These are phyloP conservation scores for Trametes elegans DNA, from an alignment of 768 basidiomycete species.

Conservation along the genomic window DNA sequence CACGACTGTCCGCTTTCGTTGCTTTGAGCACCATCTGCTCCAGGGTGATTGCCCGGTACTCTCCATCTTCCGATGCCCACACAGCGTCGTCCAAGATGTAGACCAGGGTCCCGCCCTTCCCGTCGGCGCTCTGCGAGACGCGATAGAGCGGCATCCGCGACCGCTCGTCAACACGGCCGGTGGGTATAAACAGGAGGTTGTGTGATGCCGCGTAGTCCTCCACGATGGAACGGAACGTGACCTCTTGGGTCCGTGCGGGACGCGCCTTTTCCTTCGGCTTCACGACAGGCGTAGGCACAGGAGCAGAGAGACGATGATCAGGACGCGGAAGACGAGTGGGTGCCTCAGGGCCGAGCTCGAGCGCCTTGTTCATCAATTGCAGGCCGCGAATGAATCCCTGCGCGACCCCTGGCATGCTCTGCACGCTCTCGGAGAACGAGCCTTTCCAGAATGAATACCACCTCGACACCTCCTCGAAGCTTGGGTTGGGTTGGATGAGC, in stretches of 20 bases:
- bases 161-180: constrained; percentile 77
- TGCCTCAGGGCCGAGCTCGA: constrained; percentile 80
- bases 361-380: constrained; percentile 92
- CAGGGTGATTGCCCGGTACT: constrained; percentile 75
- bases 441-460: constrained; percentile 94
- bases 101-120: constrained; percentile 82
- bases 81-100: constrained; percentile 94
- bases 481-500: constrained; percentile 87
- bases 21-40: constrained; percentile 86
- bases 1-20: constrained; percentile 18
- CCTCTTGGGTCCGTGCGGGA: constrained; percentile 66
- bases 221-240: constrained; percentile 91
- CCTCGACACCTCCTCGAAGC: constrained; percentile 87
- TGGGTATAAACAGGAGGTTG: constrained; percentile 87
- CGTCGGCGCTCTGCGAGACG: constrained; percentile 74
- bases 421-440: constrained; percentile 69
- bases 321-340: constrained; percentile 66
- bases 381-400: constrained; percentile 85
- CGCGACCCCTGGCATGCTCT: constrained; percentile 60
- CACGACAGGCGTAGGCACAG: constrained; percentile 25
- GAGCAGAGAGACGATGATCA: constrained; percentile 44
- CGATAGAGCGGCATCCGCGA: constrained; percentile 90
- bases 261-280: constrained; percentile 38
- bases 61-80: constrained; percentile 66
- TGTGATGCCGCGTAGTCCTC: constrained; percentile 86